phyloP scores from a whole-genome alignment of 2,329 filamentous ascomycete species.

The Apiospora sp. region DNA sequence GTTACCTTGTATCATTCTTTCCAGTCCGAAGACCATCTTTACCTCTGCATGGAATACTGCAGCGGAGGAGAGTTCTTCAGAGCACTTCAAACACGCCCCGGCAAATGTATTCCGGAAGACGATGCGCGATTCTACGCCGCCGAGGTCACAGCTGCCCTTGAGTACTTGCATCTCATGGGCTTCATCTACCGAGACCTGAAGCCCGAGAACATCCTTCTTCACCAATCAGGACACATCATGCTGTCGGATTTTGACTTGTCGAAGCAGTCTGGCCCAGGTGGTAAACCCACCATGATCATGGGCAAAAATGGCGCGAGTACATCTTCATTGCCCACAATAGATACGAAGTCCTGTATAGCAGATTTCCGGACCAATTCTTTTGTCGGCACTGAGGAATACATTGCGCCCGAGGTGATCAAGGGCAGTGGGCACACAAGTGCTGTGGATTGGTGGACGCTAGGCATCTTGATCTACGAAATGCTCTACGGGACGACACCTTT shows the following conservation, averaged over 20 bases:
- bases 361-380: slow-evolving; percentile 99
- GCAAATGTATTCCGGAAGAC: slow-evolving; percentile 96
- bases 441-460: slow-evolving; percentile 99
- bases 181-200: slow-evolving; percentile 99
- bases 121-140: slow-evolving; percentile 97
- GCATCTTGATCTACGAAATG: slow-evolving; percentile 99
- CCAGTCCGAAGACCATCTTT: slow-evolving; percentile 97
- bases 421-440: slow-evolving; percentile 98
- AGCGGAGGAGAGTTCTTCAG: slow-evolving; percentile 98
- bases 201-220: slow-evolving; percentile 96
- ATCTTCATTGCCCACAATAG: slow-evolving; percentile 91
- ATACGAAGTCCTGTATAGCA: slow-evolving; percentile 97
- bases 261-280: slow-evolving; percentile 95
- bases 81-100: slow-evolving; percentile 92
- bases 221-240: slow-evolving; percentile 99
- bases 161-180: slow-evolving; percentile 98
- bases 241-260: slow-evolving; percentile 98
- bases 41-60: slow-evolving; percentile 99
- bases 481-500: slow-evolving; percentile 97
- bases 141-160: slow-evolving; percentile 93
- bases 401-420: slow-evolving; percentile 98
- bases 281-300: slow-evolving; percentile 97
- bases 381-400: slow-evolving; percentile 98
- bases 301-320: slow-evolving; percentile 87
- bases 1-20: slow-evolving; percentile 99